Evolutionary conservation across 495 filamentous ascomycete genomes (phyloP), one percentile per base, ranked within the genome.

Genomic region (Collariella sp.): DNA sequence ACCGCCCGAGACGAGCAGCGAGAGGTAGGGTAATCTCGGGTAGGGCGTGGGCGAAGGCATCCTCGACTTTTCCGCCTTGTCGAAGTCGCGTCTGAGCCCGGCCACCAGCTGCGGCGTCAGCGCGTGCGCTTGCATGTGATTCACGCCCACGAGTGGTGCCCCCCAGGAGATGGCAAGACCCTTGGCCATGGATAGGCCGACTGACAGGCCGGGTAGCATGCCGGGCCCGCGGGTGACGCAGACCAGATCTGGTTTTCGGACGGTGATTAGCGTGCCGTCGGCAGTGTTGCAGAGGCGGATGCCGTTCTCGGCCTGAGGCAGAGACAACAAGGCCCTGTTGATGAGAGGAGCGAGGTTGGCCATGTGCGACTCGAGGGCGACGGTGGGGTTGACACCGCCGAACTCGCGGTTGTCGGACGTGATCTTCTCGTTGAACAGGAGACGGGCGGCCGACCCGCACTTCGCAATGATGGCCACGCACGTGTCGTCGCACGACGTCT

Each of bases 81-180:
- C 50, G 49, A 46, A 39, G 16, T 59, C 26, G 20, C 34, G 38
- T 23, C 67, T 58, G 33, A 95, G 67, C 3, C 86, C 86, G 10
- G 74, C 67, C 2, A 88, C 81, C n/a, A 98, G 80, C 3, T 86
- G 79, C 7, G 91, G 87, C 6, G 93, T 97, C 44, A 98, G 67
- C 3, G 91, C 82, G 67, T 98, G 93, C 13, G 91, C 93, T 65
- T 96, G 91, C 93, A 98, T 97, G 67, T 98, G 93, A 62, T 98
- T 83, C 0, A 96, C 88, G 0, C 81, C 93, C 2, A 96, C 65
- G 24, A 97, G 69, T 3, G 91, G 89, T 2, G 89, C 73, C 46
- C 84, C 76, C 87, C 85, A 91, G 33, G 86, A 90, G 23, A 87
- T 71, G 1, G 91, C 85, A 5, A 98, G 79, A 2, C 87, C 93